These are phyloP conservation scores for Aspergillus heteromorphus DNA, from an alignment of 495 filamentous ascomycete species.

Conservation along the genomic window DNA sequence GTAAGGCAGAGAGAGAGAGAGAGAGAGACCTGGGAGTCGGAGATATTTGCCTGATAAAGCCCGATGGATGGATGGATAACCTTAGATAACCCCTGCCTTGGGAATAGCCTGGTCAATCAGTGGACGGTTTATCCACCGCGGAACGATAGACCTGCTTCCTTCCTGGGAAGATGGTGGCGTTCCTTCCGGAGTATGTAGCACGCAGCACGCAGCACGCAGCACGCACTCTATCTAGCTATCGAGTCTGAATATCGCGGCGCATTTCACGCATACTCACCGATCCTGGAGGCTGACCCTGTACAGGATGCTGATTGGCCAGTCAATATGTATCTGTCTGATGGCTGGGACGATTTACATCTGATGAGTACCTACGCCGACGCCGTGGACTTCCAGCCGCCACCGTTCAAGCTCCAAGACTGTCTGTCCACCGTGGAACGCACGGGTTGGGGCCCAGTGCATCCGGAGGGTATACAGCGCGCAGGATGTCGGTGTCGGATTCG, in stretches of 20 bases:
- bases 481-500: not conserved
- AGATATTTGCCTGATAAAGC: not conserved
- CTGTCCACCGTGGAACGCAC: not conserved
- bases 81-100: not conserved
- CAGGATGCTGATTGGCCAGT: not conserved
- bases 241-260: no score
- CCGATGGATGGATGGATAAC: not conserved
- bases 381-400: not conserved
- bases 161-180: not conserved
- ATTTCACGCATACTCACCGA: not conserved
- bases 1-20: not conserved
- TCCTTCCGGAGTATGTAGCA: not conserved
- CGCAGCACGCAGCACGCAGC: no score
- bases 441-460: not conserved
- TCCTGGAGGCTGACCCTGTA: not conserved
- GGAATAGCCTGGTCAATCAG: not conserved
- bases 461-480: not conserved
- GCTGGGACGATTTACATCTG: not conserved
- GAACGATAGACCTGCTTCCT: not conserved
- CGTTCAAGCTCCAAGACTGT: not conserved
- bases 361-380: not conserved
- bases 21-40: no score
- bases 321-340: not conserved
- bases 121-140: not conserved
- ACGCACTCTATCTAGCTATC: no score